Evolutionary conservation across 169 alveolate genomes (phyloP).

Genomic region (Cryptosporidium ryanae): DNA sequence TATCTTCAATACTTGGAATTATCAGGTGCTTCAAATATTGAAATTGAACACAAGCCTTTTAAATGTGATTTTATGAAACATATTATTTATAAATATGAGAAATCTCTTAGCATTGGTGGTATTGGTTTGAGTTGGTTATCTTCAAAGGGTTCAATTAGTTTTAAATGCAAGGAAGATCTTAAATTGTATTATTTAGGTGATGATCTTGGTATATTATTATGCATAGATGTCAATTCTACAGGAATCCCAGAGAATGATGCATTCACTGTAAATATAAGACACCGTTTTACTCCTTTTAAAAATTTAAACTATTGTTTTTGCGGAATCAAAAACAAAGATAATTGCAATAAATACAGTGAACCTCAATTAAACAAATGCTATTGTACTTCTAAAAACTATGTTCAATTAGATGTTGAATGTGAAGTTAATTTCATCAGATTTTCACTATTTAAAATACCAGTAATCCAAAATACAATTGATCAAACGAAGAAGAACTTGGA

Average conservation of each 20-base stretch:
- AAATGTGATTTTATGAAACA: constrained; percentile 43
- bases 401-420: constrained; percentile 66
- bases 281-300: constrained; percentile 49
- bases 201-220: constrained; percentile 40
- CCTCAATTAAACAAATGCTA: not conserved
- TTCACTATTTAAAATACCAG: constrained; percentile 58
- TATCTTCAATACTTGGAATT: constrained; percentile 36
- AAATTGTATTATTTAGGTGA: constrained; percentile 49
- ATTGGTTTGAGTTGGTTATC: constrained; percentile 67
- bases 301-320: not conserved
- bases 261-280: constrained; percentile 49
- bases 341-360: too few species aligned
- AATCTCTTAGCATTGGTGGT: constrained; percentile 36
- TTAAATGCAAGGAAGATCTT: constrained; percentile 32
- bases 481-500: constrained; percentile 52
- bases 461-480: constrained; percentile 43
- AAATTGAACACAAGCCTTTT: constrained; percentile 42
- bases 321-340: not conserved
- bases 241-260: constrained; percentile 75
- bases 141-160: not conserved
- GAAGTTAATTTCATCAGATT: constrained; percentile 58
- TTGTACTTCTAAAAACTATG: constrained; percentile 2
- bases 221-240: constrained; percentile 55
- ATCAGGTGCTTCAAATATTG: constrained; percentile 46
- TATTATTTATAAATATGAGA: constrained; percentile 30